Evolutionary conservation across 2,329 filamentous ascomycete species (phyloP), one percentile per base, ranked within the genome.

Genomic region (Pseudogymnoascus sp.): DNA sequence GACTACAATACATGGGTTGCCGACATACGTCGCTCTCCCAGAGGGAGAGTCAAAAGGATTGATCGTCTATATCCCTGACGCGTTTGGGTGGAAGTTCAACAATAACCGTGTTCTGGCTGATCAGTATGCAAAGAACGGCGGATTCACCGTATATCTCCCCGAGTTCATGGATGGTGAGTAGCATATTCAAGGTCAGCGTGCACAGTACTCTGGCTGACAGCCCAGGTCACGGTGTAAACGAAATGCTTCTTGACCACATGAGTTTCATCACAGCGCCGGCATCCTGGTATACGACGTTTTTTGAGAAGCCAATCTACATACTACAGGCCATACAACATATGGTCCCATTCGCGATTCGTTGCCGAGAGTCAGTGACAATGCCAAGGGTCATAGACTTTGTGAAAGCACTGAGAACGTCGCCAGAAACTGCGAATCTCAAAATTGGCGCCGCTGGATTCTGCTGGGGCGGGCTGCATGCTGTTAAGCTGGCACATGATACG

Each of bases 371-470:
- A 16, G 65, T 73, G 67, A 64, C 70, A 61, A 67, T 71, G 66
- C 74, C 79, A 4, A 70, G 76, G 16, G 69, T 81, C 51, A 66
- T 73, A 41, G 39, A 68, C 45, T 80, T 79, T 68, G 72, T 81
- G 65, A 64, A 69, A 37, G 67, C 70, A 3, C 68, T 80, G 4
- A 75, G 76, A 14, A 70, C 71, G 7, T 69, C 64, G 8, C 64
- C 68, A 7, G 61, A 62, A 63, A 70, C 71, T n/a, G 64, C 71
- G 16, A 64, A 69, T 13, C 69, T 77, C 6, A 78, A 77, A 64
- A 73, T 87, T 54, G 83, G 79, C 21, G 81, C 78, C 0, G 82
- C 82, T 0, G 86, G 85, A 0, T 87, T 85, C 75, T 87, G 84
- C 76, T 88, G 85, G 85, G 85, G 85, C 23, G 85, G 83, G 23